Conservation (phyloP, 495 filamentous ascomycete genomes). For the Cladorrhinum samala region DNA sequence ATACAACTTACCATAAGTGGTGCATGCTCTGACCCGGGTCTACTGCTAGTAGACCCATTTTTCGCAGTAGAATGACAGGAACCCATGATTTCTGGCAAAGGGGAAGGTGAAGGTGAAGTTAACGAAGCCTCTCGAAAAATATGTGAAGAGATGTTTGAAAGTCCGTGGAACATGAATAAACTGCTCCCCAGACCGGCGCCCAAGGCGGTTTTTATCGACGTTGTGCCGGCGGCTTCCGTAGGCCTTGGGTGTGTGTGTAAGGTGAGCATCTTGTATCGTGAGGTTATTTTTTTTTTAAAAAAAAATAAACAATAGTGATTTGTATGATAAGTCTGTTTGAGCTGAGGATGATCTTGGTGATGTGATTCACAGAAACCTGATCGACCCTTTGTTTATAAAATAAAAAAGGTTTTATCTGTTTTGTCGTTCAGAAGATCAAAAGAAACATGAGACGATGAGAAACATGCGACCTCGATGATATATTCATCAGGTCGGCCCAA, state of each 20-base stretch:
- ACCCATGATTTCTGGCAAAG: neutral
- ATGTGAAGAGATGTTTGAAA: conserved; percentile 9
- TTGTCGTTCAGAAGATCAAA: too few species aligned
- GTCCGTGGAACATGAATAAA: conserved; percentile 9
- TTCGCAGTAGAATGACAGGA: neutral
- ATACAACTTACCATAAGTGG: neutral
- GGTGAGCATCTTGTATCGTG: neutral
- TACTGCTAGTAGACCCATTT: neutral
- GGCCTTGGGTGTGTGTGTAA: neutral
- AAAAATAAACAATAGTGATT: too few species aligned
- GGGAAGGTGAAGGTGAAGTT: neutral
- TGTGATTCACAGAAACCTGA: too few species aligned
- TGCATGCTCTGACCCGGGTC: neutral
- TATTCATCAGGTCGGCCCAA: too few species aligned
- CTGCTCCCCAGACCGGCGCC: conserved; percentile 15
- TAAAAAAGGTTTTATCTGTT: too few species aligned
- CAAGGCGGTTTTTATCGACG: conserved; percentile 16
- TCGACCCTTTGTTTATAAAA: too few species aligned
- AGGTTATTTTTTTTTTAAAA: neutral
- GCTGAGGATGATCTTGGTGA: too few species aligned
- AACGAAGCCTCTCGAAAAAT: conserved; percentile 3
- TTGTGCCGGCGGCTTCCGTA: neutral
- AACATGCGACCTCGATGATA: too few species aligned
- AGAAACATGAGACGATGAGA: too few species aligned
- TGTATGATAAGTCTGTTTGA: too few species aligned